Evolutionary conservation across 169 alveolate species (phyloP), one percentile per base, ranked within the genome.

Genomic region (Plasmodium vinckei): DNA sequence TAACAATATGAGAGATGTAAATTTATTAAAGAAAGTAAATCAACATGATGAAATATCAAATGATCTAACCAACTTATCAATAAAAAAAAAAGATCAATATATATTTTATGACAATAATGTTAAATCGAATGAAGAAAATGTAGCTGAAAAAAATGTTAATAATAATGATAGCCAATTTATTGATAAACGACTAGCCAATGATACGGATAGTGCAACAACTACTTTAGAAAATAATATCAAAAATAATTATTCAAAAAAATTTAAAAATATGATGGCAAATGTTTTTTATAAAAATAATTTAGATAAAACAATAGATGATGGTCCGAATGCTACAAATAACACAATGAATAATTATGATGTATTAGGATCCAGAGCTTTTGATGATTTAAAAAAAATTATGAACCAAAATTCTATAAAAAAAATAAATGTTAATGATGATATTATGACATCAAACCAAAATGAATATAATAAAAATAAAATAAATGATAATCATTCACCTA

Each of bases 271-370:
- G n/a, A 44, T 54, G 9, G 21, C 73, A 27, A 73, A 73, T 51
- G 39, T 60, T 12, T 73, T 73, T 9, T 73, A 25, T 47, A 73
- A 73, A 25, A 73, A 59, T 13, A 73, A 60, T 33, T 17, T 73
- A 67, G 63, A 67, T 39, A 61, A 15, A 60, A 33, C 39, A 12
- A 73, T 13, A 10, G 87, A 73, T 4, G 72, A 60, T 0, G 63
- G 47, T 3, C 7, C 42, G 4, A 33, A 33, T 33, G 42, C 42
- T 33, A 33, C 42, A 54, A 57, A 73, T 21, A 56, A 60, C n/a
- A 13, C 13, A 19, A 61, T 47, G 5, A 47, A 42, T 39, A 19
- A 39, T 39, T 56, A 56, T 27, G 72, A 72, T 6, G 19, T 60
- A 6, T 33, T 72, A 42, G 33, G 9, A 21, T 63, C 2, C 39